phyloP scores from a whole-genome alignment of 805 yeast genomes.

The Lipomyces yamadae region DNA sequence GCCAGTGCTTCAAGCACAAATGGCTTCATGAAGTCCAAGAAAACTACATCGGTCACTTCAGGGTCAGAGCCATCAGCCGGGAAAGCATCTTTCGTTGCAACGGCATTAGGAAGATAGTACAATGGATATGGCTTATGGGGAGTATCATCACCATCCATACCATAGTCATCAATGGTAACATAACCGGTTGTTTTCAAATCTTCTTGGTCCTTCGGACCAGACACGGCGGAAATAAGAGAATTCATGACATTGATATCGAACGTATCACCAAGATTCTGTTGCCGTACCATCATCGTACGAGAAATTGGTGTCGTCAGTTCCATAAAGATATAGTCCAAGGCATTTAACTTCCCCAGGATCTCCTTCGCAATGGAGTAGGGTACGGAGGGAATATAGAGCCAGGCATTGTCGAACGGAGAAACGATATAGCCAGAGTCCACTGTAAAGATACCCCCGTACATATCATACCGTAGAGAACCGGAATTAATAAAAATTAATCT shows the following conservation, averaged over 20 bases:
- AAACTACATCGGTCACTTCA: conserved; percentile 56
- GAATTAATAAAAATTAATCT: conserved; percentile 76
- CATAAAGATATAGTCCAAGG: conserved; percentile 53
- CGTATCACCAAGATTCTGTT: conserved; percentile 30
- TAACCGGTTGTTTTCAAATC: conserved; percentile 64
- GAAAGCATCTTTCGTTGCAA: conserved; percentile 54
- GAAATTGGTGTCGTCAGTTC: conserved; percentile 37
- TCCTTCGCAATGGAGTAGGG: conserved; percentile 62
- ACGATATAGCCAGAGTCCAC: conserved; percentile 78
- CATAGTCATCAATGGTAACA: conserved; percentile 82
- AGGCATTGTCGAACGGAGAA: conserved; percentile 80
- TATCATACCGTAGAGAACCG: conserved; percentile 85
- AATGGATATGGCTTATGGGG: conserved; percentile 62
- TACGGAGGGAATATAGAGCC: conserved; percentile 67
- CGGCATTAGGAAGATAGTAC: conserved; percentile 77
- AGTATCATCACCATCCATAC: conserved; percentile 84
- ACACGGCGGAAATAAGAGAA: conserved; percentile 25
- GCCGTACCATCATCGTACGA: conserved; percentile 35
- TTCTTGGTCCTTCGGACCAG: conserved; percentile 36
- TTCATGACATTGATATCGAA: conserved; percentile 33
- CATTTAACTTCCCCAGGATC: conserved; percentile 63
- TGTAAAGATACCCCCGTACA: conserved; percentile 83
- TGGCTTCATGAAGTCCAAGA: conserved; percentile 73
- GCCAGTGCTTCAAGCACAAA: conserved; percentile 55
- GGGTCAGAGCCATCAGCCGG: conserved; percentile 28